Conservation (phyloP, 257 asterid species). For the Marsdenia floribunda region DNA sequence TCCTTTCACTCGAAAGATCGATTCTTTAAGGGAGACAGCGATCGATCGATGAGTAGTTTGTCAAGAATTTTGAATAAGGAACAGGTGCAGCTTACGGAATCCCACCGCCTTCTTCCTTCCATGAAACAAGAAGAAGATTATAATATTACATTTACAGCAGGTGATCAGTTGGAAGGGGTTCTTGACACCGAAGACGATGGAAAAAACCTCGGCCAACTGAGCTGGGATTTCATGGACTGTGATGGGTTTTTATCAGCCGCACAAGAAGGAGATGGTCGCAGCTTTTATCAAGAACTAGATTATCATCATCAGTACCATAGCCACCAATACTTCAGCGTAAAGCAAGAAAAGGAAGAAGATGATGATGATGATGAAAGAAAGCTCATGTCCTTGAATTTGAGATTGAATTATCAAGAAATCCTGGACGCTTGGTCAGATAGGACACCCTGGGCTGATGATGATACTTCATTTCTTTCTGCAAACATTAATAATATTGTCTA, state of each 20-base stretch:
- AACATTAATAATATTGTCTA: neutral
- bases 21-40: no score
- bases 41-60: neutral
- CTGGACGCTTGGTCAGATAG: slow-evolving; percentile 23
- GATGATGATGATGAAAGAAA: slow-evolving; percentile 11
- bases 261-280: neutral
- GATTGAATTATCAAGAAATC: slow-evolving; percentile 22
- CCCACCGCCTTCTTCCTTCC: no score
- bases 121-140: neutral
- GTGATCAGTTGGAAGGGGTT: neutral
- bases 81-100: neutral
- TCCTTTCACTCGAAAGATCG: no score
- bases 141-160: neutral
- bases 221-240: slow-evolving; percentile 12
- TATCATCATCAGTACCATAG: neutral
- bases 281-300: neutral
- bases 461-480: slow-evolving; percentile 1
- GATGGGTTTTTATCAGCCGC: neutral
- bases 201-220: neutral
- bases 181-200: neutral
- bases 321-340: neutral
- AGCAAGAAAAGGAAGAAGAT: slow-evolving; percentile 11
- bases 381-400: slow-evolving; percentile 11
- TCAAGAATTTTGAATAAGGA: slow-evolving; percentile 5
- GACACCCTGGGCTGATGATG: slow-evolving; percentile 17